Percentiles rank a stretch among this genome's conserved stretches.
Conservation (phyloP, 495 filamentous ascomycete genomes). For the Articulospora tetracladia region DNA sequence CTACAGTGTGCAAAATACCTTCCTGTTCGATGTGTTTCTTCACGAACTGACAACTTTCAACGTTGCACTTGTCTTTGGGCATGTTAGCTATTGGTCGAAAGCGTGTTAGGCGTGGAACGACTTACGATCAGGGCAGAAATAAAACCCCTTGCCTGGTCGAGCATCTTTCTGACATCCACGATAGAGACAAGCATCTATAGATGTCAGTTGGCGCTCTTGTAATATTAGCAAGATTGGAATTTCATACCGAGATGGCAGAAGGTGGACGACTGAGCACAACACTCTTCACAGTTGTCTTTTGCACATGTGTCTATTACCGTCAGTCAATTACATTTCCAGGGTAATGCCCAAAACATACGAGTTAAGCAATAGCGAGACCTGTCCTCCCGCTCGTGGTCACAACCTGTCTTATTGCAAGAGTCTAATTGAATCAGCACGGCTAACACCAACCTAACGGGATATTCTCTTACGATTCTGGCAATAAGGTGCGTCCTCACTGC, state of each 20-base stretch:
- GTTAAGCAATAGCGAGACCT: neutral
- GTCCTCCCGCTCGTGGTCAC: neutral
- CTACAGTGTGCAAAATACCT: neutral
- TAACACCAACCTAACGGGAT: neutral
- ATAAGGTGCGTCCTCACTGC: neutral
- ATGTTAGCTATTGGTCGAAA: neutral
- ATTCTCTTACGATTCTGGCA: neutral
- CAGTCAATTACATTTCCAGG: neutral
- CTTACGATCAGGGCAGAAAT: neutral
- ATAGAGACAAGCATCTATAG: neutral
- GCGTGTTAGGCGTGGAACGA: neutral
- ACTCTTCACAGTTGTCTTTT: neutral
- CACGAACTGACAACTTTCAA: neutral
- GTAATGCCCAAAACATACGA: neutral
- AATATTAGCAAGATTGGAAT: neutral
- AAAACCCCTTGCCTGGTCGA: neutral
- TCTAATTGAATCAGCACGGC: neutral
- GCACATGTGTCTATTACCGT: neutral
- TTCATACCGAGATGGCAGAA: neutral
- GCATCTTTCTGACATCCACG: conserved; percentile 1
- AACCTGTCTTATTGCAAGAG: neutral
- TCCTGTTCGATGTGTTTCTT: neutral
- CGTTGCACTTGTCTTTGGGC: neutral
- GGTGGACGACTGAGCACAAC: neutral
- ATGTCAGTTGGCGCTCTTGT: neutral